Base-by-base conservation (phyloP, 169 alveolate genomes). In the Plasmodium reichenowi region DNA sequence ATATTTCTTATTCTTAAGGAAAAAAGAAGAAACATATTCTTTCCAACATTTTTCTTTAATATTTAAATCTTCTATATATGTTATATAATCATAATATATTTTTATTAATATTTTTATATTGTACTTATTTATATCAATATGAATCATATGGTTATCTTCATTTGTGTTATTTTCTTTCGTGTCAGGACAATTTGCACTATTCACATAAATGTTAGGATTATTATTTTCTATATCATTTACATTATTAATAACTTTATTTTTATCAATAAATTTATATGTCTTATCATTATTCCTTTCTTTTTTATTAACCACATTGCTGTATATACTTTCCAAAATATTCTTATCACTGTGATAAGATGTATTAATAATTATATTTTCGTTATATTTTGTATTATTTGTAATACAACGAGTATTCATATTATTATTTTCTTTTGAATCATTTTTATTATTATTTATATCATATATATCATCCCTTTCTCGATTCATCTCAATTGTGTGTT, bases 1-100 rank as follows among this genome's bases (percentile, higher is more conserved):
- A 45, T 83, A 68, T 72, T 56, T 58, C 9, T 58, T 38, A 15
- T 54, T 58, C 54, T 68, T 54, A 38, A 38, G 47, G 10, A 38
- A 38, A 26, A 83, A 83, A 47, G 64, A 70, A n/a, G 66, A 17
- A 22, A 63, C 47, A 50, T 70, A 83, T 56, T 47, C 72, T 15
- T 68, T 83, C 91, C 91, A 83, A 8, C 48, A 43, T 22, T 72
- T 59, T 45, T 83, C 73, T 50, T 70, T 83, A 3, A 83, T 20
- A 72, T 83, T 83, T 17, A 67, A 47, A 54, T 71, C 29, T 70
- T 83, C 91, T 58, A 83, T 43, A 56, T 83, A 52, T 50, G 47
- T 13, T 48, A 83, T 62, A 29, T 83, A 83, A 20, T 70, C 58
- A 70, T 52, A 63, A 72, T 83, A 73, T 59, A 83, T 22, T 8